Evolutionary conservation across 1,139 yeast species (phyloP).

Genomic region (Torulaspora pretoriensis): DNA sequence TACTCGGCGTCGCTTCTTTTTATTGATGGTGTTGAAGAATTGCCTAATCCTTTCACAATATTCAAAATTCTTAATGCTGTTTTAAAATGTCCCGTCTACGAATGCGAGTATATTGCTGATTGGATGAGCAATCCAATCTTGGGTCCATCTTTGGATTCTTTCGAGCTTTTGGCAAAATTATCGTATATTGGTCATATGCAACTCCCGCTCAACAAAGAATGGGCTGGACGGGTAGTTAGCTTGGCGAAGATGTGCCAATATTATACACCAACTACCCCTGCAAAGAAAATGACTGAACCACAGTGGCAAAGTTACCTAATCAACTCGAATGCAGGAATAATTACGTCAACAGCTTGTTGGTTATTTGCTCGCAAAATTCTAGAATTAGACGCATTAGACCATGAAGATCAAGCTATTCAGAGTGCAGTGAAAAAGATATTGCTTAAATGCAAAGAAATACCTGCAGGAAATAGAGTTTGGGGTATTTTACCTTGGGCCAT

Average conservation of each 20-base stretch:
- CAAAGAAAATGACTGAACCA: conserved; percentile 10
- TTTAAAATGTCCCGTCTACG: conserved; percentile 36
- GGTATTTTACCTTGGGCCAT: conserved; percentile 18
- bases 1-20: conserved; percentile 36
- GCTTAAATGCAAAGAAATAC: conserved; percentile 11
- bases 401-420: conserved; percentile 8
- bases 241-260: conserved; percentile 14
- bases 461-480: conserved; percentile 16
- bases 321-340: conserved; percentile 14
- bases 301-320: conserved; percentile 15
- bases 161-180: conserved; percentile 41
- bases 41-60: conserved; percentile 40
- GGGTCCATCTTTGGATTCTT: conserved; percentile 38
- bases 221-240: conserved; percentile 9
- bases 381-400: conserved; percentile 10
- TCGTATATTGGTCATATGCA: conserved; percentile 39
- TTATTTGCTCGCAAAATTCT: conserved; percentile 16
- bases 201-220: conserved; percentile 15
- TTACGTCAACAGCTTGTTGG: conserved; percentile 17
- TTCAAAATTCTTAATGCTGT: conserved; percentile 35
- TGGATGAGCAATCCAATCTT: conserved; percentile 41
- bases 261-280: conserved; percentile 15
- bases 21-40: conserved; percentile 26
- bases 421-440: conserved; percentile 12
- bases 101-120: conserved; percentile 25